These are phyloP conservation scores for Suhomyces panamericanus DNA, from an alignment of 1,139 yeast species.

Conservation along the genomic window DNA sequence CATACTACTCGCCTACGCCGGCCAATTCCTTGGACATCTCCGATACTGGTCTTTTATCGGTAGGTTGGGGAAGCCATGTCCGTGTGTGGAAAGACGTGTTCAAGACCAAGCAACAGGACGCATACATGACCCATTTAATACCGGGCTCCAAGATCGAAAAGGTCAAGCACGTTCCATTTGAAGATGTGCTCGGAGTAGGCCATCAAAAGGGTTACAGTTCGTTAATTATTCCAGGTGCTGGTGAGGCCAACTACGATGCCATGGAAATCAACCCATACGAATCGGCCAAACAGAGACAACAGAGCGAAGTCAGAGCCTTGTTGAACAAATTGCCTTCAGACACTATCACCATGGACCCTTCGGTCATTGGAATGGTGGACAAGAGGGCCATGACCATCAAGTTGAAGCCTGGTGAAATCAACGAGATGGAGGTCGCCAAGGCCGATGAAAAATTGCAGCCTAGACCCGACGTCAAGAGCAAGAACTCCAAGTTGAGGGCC, in stretches of 20 bases:
- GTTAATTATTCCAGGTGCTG: conserved; percentile 90
- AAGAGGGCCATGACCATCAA: conserved; percentile 63
- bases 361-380: conserved; percentile 81
- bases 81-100: conserved; percentile 83
- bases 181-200: conserved; percentile 91
- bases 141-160: conserved; percentile 75
- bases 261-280: conserved; percentile 92
- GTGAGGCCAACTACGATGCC: conserved; percentile 97
- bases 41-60: conserved; percentile 82
- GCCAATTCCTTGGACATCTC: conserved; percentile 79
- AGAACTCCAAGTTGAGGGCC: conserved; percentile 80
- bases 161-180: conserved; percentile 84
- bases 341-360: conserved; percentile 89
- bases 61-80: conserved; percentile 94
- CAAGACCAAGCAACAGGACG: conserved; percentile 62
- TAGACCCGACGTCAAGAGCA: conserved; percentile 68
- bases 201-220: conserved; percentile 77
- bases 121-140: conserved; percentile 88
- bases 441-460: conserved; percentile 41
- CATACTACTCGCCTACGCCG: conserved; percentile 81
- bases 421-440: conserved; percentile 38
- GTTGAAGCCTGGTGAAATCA: conserved; percentile 60
- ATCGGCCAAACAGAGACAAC: conserved; percentile 90
- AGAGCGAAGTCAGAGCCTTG: conserved; percentile 82
- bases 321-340: conserved; percentile 90